phyloP scores from a whole-genome alignment of 129 eudicot genomes.

The Lonicera japonica region DNA sequence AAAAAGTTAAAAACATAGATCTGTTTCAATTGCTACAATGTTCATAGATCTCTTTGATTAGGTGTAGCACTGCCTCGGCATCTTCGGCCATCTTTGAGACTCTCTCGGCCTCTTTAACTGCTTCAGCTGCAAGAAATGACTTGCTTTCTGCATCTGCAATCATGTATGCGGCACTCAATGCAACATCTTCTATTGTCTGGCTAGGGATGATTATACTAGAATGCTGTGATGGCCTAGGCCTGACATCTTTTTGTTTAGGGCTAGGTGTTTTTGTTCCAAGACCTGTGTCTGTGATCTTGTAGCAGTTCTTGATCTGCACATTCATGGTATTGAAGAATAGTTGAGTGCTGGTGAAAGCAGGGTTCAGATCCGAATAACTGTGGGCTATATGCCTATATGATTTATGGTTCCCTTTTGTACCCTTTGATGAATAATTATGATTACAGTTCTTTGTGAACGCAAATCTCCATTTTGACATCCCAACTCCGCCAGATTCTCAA shows the following conservation, averaged over 20 bases:
- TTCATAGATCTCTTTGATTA: constrained; percentile 21
- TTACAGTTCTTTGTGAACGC: neutral
- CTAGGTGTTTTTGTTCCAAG: constrained; percentile 20
- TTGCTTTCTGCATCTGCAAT: constrained; percentile 11
- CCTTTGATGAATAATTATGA: neutral
- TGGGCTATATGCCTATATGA: neutral
- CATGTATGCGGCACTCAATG: constrained; percentile 16
- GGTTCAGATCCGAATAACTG: neutral
- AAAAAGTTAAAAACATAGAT: neutral
- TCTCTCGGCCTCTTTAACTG: constrained; percentile 36
- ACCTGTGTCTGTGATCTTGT: constrained; percentile 22
- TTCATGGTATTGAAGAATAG: constrained; percentile 1
- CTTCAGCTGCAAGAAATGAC: constrained; percentile 27
- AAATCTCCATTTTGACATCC: neutral
- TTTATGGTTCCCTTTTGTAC: neutral
- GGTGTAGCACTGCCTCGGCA: constrained; percentile 11
- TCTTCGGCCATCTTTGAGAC: constrained; percentile 35
- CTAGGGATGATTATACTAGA: neutral
- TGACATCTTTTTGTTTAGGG: constrained; percentile 16
- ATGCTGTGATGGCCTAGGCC: constrained; percentile 13
- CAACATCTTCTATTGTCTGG: constrained; percentile 22
- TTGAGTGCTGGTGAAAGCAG: neutral
- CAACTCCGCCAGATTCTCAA: neutral
- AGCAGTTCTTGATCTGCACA: constrained; percentile 41
- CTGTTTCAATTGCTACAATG: constrained; percentile 18